Conservation (phyloP, 306 rosid species). For the Prinsepia uniflora region DNA sequence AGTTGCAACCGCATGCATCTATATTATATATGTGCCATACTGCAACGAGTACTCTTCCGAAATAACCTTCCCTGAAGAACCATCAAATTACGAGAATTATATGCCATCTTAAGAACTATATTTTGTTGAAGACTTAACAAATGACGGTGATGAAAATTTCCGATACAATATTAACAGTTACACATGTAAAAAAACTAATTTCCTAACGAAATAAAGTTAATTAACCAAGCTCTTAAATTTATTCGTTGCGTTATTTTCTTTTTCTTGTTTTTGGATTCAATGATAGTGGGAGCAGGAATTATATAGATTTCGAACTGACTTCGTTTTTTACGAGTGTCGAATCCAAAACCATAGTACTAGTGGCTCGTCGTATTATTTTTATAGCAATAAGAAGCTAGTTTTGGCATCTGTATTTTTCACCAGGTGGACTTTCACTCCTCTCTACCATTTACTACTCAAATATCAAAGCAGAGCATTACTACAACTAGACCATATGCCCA, state of each 20-base stretch:
- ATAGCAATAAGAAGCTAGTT: background rate
- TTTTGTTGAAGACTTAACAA: background rate
- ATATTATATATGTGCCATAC: slow-evolving; percentile 91
- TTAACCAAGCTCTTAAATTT: background rate
- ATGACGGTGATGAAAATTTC: background rate
- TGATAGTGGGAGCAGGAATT: too few species aligned
- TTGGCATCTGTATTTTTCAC: background rate
- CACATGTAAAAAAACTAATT: too few species aligned
- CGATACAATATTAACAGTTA: background rate
- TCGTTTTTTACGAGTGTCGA: too few species aligned
- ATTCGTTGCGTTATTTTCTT: too few species aligned
- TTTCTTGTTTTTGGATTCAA: too few species aligned
- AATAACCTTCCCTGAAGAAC: slow-evolving; percentile 74
- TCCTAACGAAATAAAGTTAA: background rate
- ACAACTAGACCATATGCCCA: background rate
- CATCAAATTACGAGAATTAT: background rate
- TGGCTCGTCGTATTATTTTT: background rate
- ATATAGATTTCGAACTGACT: too few species aligned
- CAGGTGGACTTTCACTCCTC: background rate
- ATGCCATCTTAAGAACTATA: background rate
- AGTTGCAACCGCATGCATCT: slow-evolving; percentile 98
- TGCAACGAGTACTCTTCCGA: slow-evolving; percentile 95
- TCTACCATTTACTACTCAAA: background rate
- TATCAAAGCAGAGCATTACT: background rate
- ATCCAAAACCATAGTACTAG: too few species aligned